These are phyloP conservation scores for Neurospora sp. DNA, from an alignment of 495 filamentous ascomycete genomes.

Conservation along the genomic window DNA sequence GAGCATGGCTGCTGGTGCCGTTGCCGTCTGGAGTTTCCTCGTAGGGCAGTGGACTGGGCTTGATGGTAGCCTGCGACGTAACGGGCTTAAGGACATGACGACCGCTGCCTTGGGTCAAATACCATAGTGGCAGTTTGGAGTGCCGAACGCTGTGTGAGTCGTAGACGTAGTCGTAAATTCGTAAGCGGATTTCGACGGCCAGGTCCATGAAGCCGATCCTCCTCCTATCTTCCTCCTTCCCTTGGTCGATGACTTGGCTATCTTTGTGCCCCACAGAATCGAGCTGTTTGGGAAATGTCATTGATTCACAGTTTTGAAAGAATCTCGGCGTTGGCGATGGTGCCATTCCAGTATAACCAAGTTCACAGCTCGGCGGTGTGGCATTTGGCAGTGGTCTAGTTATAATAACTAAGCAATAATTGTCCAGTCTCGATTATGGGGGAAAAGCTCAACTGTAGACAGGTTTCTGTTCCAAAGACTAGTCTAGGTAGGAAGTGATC, in stretches of 20 bases:
- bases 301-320: background rate
- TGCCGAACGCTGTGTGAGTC: conserved; percentile 28
- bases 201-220: conserved; percentile 17
- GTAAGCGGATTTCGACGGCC: conserved; percentile 24
- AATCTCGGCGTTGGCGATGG: background rate
- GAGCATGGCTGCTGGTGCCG: background rate
- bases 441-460: background rate
- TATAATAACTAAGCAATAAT: background rate
- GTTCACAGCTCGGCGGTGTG: background rate
- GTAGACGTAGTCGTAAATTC: conserved; percentile 25
- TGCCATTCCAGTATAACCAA: background rate
- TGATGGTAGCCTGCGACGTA: background rate
- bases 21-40: background rate
- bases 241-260: background rate
- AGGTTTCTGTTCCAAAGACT: background rate
- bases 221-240: background rate
- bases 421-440: background rate
- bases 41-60: background rate
- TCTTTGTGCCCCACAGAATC: background rate
- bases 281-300: background rate
- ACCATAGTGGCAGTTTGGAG: conserved; percentile 28
- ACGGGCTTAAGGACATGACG: conserved; percentile 18
- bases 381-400: background rate
- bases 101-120: conserved; percentile 17
- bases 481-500: background rate